A percentile compares a stretch with the other conserved stretches of the same genome.
phyloP scores from a whole-genome alignment of 1,139 yeast species.

The Fermentozyma sake region DNA sequence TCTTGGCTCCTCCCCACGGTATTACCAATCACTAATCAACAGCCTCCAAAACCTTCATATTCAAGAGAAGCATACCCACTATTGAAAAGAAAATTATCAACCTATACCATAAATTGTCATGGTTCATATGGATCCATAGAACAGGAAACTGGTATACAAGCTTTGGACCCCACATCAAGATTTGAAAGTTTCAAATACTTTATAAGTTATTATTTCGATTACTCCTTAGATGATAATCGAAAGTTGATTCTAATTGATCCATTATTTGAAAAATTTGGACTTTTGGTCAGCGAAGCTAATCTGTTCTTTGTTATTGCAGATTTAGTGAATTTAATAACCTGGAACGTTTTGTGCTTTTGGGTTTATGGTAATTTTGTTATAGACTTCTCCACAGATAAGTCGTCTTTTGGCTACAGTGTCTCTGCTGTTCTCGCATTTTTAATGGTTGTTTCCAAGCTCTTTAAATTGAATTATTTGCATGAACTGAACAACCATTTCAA shows the following conservation, averaged over 20 bases:
- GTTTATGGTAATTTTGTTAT: conserved; percentile 4
- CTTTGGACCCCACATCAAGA: conserved; percentile 1
- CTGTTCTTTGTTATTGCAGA: conserved; percentile 3
- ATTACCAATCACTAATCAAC: conserved; percentile 9
- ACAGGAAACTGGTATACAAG: conserved; percentile 2
- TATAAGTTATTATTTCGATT: conserved; percentile 18
- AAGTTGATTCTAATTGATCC: conserved; percentile 12
- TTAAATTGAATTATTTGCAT: conserved; percentile 17
- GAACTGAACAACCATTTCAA: conserved; percentile 2
- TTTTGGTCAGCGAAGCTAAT: conserved; percentile 6
- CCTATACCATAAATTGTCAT: conserved; percentile 11
- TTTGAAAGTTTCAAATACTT: conserved; percentile 16
- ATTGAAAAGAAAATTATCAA: conserved; percentile 11
- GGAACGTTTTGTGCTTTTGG: conserved; percentile 7
- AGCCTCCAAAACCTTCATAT: background rate
- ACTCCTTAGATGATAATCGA: conserved; percentile 7
- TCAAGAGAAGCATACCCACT: conserved; percentile 10
- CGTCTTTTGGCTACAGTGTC: background rate
- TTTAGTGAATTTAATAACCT: conserved; percentile 7
- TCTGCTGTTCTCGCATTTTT: conserved; percentile 4
- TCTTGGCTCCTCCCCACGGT: conserved; percentile 24
- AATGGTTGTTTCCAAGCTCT: conserved; percentile 10
- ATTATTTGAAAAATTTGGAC: conserved; percentile 11
- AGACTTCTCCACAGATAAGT: conserved; percentile 2
- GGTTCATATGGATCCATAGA: conserved; percentile 9